Base-by-base conservation (phyloP, 306 rosid species). In the Prinsepia uniflora region DNA sequence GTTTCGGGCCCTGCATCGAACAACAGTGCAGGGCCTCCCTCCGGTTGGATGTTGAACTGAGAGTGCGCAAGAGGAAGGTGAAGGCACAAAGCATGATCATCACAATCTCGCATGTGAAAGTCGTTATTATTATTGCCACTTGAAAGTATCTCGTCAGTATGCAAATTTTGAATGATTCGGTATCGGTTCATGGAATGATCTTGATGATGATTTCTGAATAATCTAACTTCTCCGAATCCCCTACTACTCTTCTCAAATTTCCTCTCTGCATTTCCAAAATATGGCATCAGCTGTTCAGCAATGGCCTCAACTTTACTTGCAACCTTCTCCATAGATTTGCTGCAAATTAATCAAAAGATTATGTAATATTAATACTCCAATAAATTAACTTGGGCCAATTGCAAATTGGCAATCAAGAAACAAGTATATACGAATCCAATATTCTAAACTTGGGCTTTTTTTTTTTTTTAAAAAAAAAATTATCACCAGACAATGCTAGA, bases 1-100 rank as follows among this genome's bases (percentile, higher is more conserved):
- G 76, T 45, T 48, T 85, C 88, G 6, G 91, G 86, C 54, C 79
- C 85, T 70, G 91, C 89, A 77, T 85, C 85, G 77, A 90, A 90
- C 63, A 70, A 76, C 11, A 78, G 67, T 52, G 22, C 57, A 17
- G 84, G 72, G 65, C 83, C 84, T 76, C 78, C 72, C 19, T 82
- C 85, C 3, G 96, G 73, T 67, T 80, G 84, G 43, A 90, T 43
- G 36, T 70, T 68, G 67, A 86, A 86, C 68, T 82, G 86, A 53
- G 88, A 88, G 0, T 72, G 81, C 75, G 85, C 88, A 75, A 80
- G 14, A 10, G 90, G 91, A 57, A 92, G 81, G 84, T 92, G 88
- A 58, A 92, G 84, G 61, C 83, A 84, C 75, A 91, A 57, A 64
- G 77, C 88, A 79, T 83, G 80, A 53, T 81, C 87, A 48, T 55